A percentile compares a stretch with the other conserved stretches of the same genome.
These are phyloP conservation scores for Annulohypoxylon bovei DNA, from an alignment of 495 filamentous ascomycete genomes.

Conservation along the genomic window DNA sequence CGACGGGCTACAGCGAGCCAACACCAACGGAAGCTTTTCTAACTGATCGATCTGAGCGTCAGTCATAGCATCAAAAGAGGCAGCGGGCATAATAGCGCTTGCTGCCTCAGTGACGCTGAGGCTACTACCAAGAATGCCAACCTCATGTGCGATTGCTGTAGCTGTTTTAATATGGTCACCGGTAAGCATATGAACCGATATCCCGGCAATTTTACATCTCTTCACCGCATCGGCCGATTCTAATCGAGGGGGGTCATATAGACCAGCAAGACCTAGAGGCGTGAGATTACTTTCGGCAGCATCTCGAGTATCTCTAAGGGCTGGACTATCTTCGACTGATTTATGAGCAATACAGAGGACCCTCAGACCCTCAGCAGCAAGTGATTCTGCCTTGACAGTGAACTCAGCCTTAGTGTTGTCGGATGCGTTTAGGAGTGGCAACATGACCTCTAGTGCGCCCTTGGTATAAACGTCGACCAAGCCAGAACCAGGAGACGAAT, in stretches of 20 bases:
- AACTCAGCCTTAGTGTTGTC: constrained; percentile 41
- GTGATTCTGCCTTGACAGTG: constrained; percentile 57
- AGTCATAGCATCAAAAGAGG: constrained; percentile 72
- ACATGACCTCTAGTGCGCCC: constrained; percentile 65
- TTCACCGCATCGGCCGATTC: constrained; percentile 68
- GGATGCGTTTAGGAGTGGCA: constrained; percentile 51
- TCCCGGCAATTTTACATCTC: constrained; percentile 64
- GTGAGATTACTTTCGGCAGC: constrained; percentile 67
- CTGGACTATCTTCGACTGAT: constrained; percentile 34
- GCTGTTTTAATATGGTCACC: constrained; percentile 73
- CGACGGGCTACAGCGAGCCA: constrained; percentile 75
- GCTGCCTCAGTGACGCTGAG: constrained; percentile 52
- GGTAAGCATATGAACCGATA: constrained; percentile 72
- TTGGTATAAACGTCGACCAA: constrained; percentile 61
- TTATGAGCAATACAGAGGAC: constrained; percentile 64
- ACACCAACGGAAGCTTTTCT: constrained; percentile 72
- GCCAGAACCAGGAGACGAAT: constrained; percentile 45
- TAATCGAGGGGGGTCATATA: constrained; percentile 77
- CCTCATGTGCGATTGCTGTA: constrained; percentile 66
- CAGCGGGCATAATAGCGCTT: constrained; percentile 64
- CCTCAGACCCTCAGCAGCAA: constrained; percentile 66
- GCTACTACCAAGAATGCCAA: constrained; percentile 48
- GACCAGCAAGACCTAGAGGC: constrained; percentile 74
- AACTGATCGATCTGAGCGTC: constrained; percentile 72
- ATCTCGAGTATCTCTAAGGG: constrained; percentile 50